Base-by-base conservation (phyloP, 441 rosid genomes). In the Eruca vesicaria region DNA sequence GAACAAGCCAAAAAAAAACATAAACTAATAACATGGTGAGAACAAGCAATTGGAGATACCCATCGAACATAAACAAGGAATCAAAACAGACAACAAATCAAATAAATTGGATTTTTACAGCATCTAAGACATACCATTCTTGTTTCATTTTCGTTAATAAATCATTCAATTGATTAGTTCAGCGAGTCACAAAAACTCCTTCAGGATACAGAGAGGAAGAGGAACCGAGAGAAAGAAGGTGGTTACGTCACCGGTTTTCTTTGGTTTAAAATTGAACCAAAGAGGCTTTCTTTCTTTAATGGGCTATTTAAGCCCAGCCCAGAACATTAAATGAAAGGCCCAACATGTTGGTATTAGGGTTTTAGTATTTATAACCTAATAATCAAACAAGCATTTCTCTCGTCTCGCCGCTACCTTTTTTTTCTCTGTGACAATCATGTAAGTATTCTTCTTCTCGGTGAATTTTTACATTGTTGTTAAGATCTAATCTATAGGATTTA, bases 381-480 rank as follows among this genome's bases (percentile, higher is more conserved):
- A 14, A 3, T 4, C 55, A 23, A 23, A 10, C 21, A 21, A 62
- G 6, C 66, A 14, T 8, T 26, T 56, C 36, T 28, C 28, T 20
- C 12, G 59, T 5, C 43, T 21, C 20, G 68, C 75, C 68, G 75
- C 74, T 58, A 50, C 11, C 21, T 18, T 48, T 16, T 50, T 18
- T 48, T 16, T 50, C 23, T 43, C 15, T 45, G 20, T 45, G 53
- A 45, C 53, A 45, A 6, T 45, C 56, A 48, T 16, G 56, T 50
- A 11, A 50, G 56, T 50, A 18, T 50, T 50, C 56, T 32, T 32
- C 35, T 50, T 50, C 56, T 16, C 23, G 4, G 21, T 50, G 56
- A 50, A 50, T 50, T 8, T 3, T 50, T n/a, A n/a, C 9, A 8
- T 50, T 16, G 10, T 3, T 16, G 53, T 48, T 48, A 45, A 2